Evolutionary conservation across 495 filamentous ascomycete genomes (phyloP).

Genomic region (Staphylotrichum tortipilum): DNA sequence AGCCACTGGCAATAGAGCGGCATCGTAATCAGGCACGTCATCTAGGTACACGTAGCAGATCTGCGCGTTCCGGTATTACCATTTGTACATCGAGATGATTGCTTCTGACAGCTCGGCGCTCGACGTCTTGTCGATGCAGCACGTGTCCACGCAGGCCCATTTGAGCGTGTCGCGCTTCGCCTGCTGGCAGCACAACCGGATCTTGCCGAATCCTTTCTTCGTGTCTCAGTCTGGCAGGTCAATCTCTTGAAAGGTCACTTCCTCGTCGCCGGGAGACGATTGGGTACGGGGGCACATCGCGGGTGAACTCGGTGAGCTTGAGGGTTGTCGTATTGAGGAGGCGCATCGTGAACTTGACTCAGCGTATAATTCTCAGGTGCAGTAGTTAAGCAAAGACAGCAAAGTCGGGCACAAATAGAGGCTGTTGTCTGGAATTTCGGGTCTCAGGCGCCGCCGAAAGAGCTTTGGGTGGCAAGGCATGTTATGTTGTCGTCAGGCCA

Average conservation of each 20-base stretch:
- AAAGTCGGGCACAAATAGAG: too few relatives aligned
- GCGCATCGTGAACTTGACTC: background rate
- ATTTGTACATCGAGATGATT: constrained; percentile 33
- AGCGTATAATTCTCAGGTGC: too few relatives aligned
- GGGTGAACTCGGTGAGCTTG: background rate
- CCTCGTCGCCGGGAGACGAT: constrained; percentile 27
- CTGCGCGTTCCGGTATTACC: constrained; percentile 23
- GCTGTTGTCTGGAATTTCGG: too few relatives aligned
- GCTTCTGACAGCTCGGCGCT: constrained; percentile 13
- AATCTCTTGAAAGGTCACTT: constrained; percentile 21
- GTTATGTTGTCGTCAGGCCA: too few relatives aligned
- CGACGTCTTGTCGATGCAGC: constrained; percentile 33
- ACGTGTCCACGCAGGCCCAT: constrained; percentile 37
- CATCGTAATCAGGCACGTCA: too few relatives aligned
- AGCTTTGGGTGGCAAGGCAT: too few relatives aligned
- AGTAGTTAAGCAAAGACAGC: too few relatives aligned
- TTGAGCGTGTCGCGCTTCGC: constrained; percentile 12
- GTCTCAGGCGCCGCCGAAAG: too few relatives aligned
- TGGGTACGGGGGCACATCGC: constrained; percentile 13
- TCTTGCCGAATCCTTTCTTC: constrained; percentile 9
- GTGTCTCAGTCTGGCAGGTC: background rate
- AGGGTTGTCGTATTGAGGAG: background rate
- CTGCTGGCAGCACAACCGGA: background rate
- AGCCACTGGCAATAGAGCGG: too few relatives aligned
- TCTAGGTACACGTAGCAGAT: constrained; percentile 24